Conservation (phyloP, 495 filamentous ascomycete genomes). For the Bathelium albidoporum region DNA sequence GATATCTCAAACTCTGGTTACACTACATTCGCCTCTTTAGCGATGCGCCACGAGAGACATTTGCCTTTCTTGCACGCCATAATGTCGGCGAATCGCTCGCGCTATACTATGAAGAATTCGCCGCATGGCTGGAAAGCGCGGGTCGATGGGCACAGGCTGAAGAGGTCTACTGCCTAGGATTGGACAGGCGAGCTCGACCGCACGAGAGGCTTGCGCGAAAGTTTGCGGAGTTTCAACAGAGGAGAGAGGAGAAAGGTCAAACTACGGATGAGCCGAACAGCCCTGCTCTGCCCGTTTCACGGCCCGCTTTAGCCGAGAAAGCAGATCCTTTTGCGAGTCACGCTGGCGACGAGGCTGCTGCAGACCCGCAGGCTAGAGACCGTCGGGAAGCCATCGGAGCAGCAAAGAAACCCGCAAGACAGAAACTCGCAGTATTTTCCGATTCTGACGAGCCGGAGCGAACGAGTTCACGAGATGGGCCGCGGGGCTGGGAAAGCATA, state of each 20-base stretch:
- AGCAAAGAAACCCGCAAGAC: slow-evolving; percentile 51
- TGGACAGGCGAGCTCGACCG: slow-evolving; percentile 80
- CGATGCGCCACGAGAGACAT: slow-evolving; percentile 83
- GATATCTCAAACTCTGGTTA: slow-evolving; percentile 88
- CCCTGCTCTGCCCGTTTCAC: slow-evolving; percentile 71
- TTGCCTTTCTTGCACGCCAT: slow-evolving; percentile 81
- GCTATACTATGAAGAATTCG: slow-evolving; percentile 96
- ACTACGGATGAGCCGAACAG: slow-evolving; percentile 58
- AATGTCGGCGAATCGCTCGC: slow-evolving; percentile 78
- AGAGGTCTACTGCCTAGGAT: slow-evolving; percentile 80
- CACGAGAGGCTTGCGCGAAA: slow-evolving; percentile 71
- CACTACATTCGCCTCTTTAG: slow-evolving; percentile 88
- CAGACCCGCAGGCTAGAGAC: slow-evolving; percentile 58
- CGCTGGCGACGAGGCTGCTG: slow-evolving; percentile 26
- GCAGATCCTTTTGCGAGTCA: slow-evolving; percentile 61
- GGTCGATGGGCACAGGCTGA: slow-evolving; percentile 86
- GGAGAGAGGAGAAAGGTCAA: slow-evolving; percentile 53
- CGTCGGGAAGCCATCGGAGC: slow-evolving; percentile 37
- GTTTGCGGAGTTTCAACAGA: slow-evolving; percentile 77
- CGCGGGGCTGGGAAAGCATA: slow-evolving; percentile 86
- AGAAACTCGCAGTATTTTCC: slow-evolving; percentile 90
- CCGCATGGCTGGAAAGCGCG: slow-evolving; percentile 76
- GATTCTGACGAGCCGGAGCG: slow-evolving; percentile 46
- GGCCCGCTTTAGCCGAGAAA: slow-evolving; percentile 81
- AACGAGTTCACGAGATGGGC: slow-evolving; percentile 16